These are phyloP conservation scores for Russula brevipes DNA, from an alignment of 768 basidiomycete species.

Conservation along the genomic window DNA sequence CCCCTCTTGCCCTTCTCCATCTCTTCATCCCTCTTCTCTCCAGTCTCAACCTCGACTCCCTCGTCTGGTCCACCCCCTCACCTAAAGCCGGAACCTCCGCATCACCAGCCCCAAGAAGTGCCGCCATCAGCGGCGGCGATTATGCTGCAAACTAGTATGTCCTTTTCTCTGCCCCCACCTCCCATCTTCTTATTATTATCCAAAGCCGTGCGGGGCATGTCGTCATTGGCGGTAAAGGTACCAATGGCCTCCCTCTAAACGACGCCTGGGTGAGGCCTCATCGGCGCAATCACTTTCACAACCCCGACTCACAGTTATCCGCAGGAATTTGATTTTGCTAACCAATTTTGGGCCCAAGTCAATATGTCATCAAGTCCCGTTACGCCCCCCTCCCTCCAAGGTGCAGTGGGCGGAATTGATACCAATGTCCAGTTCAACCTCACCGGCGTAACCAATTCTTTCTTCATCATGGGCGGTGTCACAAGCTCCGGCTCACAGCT, in stretches of 20 bases:
- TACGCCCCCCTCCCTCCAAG: constrained; percentile 62
- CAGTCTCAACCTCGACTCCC: constrained; percentile 58
- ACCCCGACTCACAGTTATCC: constrained; percentile 16
- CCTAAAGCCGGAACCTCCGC: constrained; percentile 42
- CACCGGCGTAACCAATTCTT: constrained; percentile 53
- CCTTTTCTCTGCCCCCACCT: constrained; percentile 9
- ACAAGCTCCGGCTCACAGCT: constrained; percentile 35
- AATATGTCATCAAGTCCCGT: constrained; percentile 38
- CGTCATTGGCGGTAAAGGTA: constrained; percentile 63
- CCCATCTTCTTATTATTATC: constrained; percentile 23
- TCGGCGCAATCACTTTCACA: constrained; percentile 9
- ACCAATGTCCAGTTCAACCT: constrained; percentile 37
- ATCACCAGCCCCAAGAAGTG: constrained; percentile 58
- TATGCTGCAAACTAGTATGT: constrained; percentile 80
- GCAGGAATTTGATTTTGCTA: constrained; percentile 75
- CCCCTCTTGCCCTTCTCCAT: constrained; percentile 1
- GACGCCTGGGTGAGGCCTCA: constrained; percentile 65
- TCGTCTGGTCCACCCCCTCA: constrained; percentile 55
- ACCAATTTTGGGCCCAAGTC: constrained; percentile 72
- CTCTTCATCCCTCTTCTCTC: constrained; percentile 11
- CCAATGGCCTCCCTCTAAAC: constrained; percentile 47
- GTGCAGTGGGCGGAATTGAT: constrained; percentile 72
- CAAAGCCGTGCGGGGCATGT: constrained; percentile 68
- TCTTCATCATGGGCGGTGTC: constrained; percentile 70
- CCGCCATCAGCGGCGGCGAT: constrained; percentile 61